Base-by-base conservation (phyloP, 768 basidiomycete species). In the Pleurotus cornucopiae region DNA sequence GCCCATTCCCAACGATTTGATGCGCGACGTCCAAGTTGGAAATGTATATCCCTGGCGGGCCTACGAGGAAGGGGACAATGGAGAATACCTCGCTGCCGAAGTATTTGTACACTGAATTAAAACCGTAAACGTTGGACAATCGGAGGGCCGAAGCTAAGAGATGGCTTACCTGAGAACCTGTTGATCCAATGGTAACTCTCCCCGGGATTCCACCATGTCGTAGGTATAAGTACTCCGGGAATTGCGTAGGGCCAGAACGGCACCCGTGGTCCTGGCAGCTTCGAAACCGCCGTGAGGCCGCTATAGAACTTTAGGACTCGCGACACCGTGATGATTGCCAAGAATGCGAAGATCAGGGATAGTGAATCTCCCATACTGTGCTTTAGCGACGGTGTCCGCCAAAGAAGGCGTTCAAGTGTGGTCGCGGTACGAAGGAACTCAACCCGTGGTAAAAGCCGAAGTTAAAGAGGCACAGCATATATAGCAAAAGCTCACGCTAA, bases 1-100 rank as follows among this genome's bases (percentile, higher is more conserved):
- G 69, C 2, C 72, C 73, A 5, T 76, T 77, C 1, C 60, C 64
- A 6, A 67, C 62, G 20, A 79, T 69, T 63, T 80, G 80, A 7
- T 77, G 71, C 9, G 70, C 73, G 5, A 80, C 73, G 41, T 80
- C 76, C 20, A 81, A 57, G 55, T 78, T 80, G 13, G 73, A 69
- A 2, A 76, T 77, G 58, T 73, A 77, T 20, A 80, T 63, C 0
- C 62, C 62, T 0, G 76, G 67, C 3, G 57, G 54, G 0, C 79
- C 78, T 0, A 61, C 56, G 0, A 81, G 20, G 46, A 72, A 74
- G 0, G 76, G 69, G 0, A 77, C 70, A 6, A 78, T 56, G 1
- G 76, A 73, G 7, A 78, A 63, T 30, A 63, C 75, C 41, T 80
- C 77, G 37, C 56, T 69, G 16, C 65, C 62, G 52, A 64, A 74